Percentiles rank a stretch among this genome's conserved stretches.
Evolutionary conservation across 768 basidiomycete species (phyloP).

Genomic region (Leccinum truebloodii): DNA sequence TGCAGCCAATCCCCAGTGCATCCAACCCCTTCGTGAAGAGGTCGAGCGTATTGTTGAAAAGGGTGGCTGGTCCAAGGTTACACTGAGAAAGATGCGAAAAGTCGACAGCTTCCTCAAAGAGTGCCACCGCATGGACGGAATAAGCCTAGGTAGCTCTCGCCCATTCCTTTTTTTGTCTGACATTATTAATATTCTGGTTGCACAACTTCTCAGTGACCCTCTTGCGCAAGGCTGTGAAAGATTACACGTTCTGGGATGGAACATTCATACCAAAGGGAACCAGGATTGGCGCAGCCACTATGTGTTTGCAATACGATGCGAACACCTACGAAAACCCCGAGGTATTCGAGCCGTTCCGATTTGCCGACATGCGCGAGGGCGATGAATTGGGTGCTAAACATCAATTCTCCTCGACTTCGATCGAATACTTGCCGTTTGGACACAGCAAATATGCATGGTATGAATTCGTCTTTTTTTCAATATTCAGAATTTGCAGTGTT

Average conservation of each 20-base stretch:
- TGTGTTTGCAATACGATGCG: not conserved
- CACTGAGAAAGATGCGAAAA: conserved; percentile 10
- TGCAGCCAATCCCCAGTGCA: not conserved
- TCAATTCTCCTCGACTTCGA: not conserved
- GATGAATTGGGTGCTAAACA: not conserved
- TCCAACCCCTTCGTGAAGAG: conserved; percentile 9
- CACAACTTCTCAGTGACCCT: not conserved
- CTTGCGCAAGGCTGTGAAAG: not conserved
- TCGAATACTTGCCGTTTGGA: not conserved
- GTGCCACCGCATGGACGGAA: conserved; percentile 10
- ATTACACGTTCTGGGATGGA: not conserved
- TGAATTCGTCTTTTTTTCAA: not conserved
- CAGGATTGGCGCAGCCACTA: not conserved
- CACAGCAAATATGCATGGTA: not conserved
- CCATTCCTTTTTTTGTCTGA: not conserved
- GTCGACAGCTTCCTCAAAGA: conserved; percentile 13
- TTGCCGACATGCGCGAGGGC: not conserved
- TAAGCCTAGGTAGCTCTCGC: not conserved
- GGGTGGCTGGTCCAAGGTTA: conserved; percentile 7
- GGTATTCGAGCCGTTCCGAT: conserved; percentile 2
- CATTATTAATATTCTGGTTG: not conserved
- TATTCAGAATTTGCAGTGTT: not conserved
- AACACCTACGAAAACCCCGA: not conserved
- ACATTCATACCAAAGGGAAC: conserved; percentile 2
- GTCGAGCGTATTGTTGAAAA: not conserved